Evolutionary conservation across 1,284 basidiomycete species (phyloP), one percentile per base, ranked within the genome.

Genomic region (Tylopilus orsonianus): DNA sequence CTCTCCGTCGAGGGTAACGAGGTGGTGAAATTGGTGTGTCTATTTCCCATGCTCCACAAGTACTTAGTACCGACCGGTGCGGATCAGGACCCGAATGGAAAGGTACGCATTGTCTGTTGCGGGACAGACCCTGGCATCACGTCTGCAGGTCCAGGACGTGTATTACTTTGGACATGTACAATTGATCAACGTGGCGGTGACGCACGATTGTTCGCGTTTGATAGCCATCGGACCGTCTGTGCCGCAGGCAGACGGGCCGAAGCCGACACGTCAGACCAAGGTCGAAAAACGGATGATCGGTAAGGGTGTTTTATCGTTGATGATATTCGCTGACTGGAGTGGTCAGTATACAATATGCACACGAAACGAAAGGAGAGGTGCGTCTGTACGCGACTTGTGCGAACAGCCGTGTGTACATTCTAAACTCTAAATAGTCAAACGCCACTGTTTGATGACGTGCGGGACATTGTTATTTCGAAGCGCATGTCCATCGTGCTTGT

Each of bases 281-380:
- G 81, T 78, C 6, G 87, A 90, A 62, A 90, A 90, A 56, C 80
- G 84, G 26, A 78, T 90, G 26, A 78, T 89, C 43, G 82, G 88
- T 87, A 60, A 5, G 49, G n/a, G 14, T 5, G 5, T 62, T 43
- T 34, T 44, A 39, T 27, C 16, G 12, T 33, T 2, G 0, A 4
- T 20, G 4, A 27, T 42, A 10, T 8, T 12, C 33, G 7, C 37
- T 57, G 47, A 65, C 30, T 10, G 1, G 10, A 8, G 5, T 8
- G 14, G 26, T 33, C 49, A 90, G 88, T 84, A 3, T 89, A 85
- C 65, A 89, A 90, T 56, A 75, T 85, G 67, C 75, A 77, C 41
- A 78, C 74, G 18, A 77, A 80, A 54, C 73, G 77, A 49, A 75
- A 83, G 40, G 87, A 90, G 65, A 85, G 79, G 87, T 89, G 52